Evolutionary conservation across 2,329 filamentous ascomycete genomes (phyloP), one percentile per base, ranked within the genome.

Genomic region (Fusarium newnesense): DNA sequence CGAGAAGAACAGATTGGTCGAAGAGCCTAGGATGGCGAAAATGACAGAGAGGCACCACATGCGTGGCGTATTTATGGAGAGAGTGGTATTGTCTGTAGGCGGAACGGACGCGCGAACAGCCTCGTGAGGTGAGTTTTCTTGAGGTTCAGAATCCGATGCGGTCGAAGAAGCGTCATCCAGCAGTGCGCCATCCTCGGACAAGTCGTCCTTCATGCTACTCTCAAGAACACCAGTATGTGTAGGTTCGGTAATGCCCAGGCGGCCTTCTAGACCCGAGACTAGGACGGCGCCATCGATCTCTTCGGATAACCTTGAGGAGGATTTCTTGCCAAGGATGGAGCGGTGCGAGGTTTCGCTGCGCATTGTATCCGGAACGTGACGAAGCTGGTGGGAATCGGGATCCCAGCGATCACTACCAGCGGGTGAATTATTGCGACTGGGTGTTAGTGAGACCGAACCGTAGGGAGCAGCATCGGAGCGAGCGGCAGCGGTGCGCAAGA

Each of bases 1-100:
- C 40, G 94, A 95, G 85, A 97, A 97, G 84, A 97, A 96, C 44
- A 97, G 84, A 81, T 96, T 96, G 40, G 93, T 94, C 5, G 93
- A 93, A 52, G 94, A 96, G 69, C 94, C 94, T 43, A 95, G 88
- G 42, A 96, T 87, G 13, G 94, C 92, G 81, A 96, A 96, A 15
- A 96, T 79, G 40, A 94, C 87, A n/a, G 93, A 94, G 24, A 96
- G 82, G 37, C 87, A 87, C 94, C 94, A 96, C 94, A 96, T 96
- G 60, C 94, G 93, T 42, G 94, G 94, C 9, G 94, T 96, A 81
- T 94, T 94, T 79, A 96, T 95, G 13, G 93, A 96, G n/a, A 96
- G 83, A 7, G 90, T 87, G 21, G 88, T 91, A 78, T 96, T 90
- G 82, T 96, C 94, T 37, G 89, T 91, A 8, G 93, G 90, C 18